Base-by-base conservation (phyloP, 164 flowering plant genomes). In the Kingdonia uniflora region DNA sequence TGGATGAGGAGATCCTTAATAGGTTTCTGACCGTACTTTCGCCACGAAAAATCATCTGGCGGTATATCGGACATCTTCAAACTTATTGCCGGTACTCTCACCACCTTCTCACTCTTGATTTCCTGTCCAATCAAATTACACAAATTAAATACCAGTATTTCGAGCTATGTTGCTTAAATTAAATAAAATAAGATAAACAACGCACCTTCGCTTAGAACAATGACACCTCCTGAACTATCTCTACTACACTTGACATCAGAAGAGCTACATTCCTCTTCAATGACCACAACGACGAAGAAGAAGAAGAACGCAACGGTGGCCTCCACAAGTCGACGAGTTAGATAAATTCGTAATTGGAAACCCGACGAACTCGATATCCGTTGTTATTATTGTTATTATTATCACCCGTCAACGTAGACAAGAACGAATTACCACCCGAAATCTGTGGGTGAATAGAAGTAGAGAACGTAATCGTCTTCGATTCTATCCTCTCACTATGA, bases 21-120 rank as follows among this genome's bases (percentile, higher is more conserved):
- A 19, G 97, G 95, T 48, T 89, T 89, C 61, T 89, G 97, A 6
- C 97, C 97, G 51, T 89, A 89, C 62, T 89, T 89, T 54, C 97
- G 81, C 97, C 97, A 89, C 0, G 97, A 85, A 63, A 65, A 88
- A 65, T 85, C 97, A 40, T 88, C 97, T 2, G 88, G 82, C 40
- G 97, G 97, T 54, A 88, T 85, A 59, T 88, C 97, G 0, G 97
- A 71, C 79, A 85, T 66, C 64, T 81, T 85, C 77, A 76, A 51
- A 71, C 97, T 88, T 25, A 88, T 82, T 2, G 95, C 92, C 19
- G 95, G 91, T 21, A 88, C 85, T 63, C 87, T 70, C 13, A 83
- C 72, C 41, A 79, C 81, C 55, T 77, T 81, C 68, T 88, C 82
- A 75, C 19, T 48, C 78, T 81, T 66, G 69, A 26, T 57, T 85